Base-by-base conservation (phyloP, 2,329 filamentous ascomycete genomes). In the Rhinocladiella similis region DNA sequence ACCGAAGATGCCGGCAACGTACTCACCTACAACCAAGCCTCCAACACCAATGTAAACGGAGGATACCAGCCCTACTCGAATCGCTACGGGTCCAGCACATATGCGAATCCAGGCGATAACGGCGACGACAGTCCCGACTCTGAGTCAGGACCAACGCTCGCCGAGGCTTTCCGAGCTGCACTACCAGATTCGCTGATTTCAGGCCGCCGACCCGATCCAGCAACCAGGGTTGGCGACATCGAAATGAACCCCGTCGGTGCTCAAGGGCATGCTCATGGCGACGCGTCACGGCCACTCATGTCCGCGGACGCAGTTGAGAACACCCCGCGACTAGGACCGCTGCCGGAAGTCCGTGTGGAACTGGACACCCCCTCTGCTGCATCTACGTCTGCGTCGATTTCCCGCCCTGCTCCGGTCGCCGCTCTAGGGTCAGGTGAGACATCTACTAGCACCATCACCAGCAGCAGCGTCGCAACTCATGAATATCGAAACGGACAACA, bases 1-100 rank as follows among this genome's bases (percentile, higher is more conserved):
- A 42, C 45, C 12, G 52, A 50, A 43, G 35, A 54, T 27, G 13
- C 52, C 22, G 39, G 43, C 27, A 49, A 38, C 3, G 46, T 49
- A n/a, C 46, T 54, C 27, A 29, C 14, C 16, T 45, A 45, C 39
- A 45, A 50, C 10, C 22, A 25, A 47, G 7, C n/a, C 20, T 12
- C n/a, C 25, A 27, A 27, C 25, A 27, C 3, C 7, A 7, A 7
- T 27, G 25, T 27, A 36, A 27, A 25, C 6, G 12, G 35, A 38
- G 35, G 19, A n/a, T 9, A 25, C 33, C 4, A 18, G 10, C 7
- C 47, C 25, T 22, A 14, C 18, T 10, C 16, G 27, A 27, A 36
- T 12, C 45, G 2, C 29, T 16, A 33, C 51, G 14, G 13, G 25
- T 27, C 25, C 25, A 27, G 25, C 25, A 27, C 25, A 27, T 27